Percentiles rank a stretch among this genome's conserved stretches.
Evolutionary conservation across 306 rosid genomes (phyloP).

Genomic region (Quercus mongolica): DNA sequence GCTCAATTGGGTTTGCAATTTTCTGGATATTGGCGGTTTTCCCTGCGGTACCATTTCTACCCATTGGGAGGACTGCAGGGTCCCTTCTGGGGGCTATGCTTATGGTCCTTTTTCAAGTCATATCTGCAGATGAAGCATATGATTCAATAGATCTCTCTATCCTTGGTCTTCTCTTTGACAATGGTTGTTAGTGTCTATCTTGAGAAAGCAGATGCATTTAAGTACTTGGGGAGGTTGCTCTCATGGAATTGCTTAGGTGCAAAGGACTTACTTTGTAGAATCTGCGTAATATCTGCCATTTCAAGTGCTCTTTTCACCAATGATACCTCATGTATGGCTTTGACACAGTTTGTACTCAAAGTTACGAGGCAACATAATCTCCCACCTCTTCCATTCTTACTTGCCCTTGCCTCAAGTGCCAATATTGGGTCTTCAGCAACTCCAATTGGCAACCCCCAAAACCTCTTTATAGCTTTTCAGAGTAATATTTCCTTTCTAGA

Average conservation of each 20-base stretch:
- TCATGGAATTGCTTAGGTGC: conserved; percentile 85
- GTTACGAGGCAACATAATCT: conserved; percentile 12
- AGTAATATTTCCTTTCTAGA: conserved; percentile 64
- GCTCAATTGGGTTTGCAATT: conserved; percentile 67
- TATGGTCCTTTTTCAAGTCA: conserved; percentile 64
- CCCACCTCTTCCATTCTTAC: conserved; percentile 90
- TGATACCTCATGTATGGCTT: too few species aligned
- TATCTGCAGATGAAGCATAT: conserved; percentile 76
- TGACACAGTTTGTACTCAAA: too few species aligned
- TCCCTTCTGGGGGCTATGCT: conserved; percentile 89
- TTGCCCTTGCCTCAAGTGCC: conserved; percentile 90
- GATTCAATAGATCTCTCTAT: conserved; percentile 77
- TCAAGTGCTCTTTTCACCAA: too few species aligned
- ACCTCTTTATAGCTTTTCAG: conserved; percentile 73
- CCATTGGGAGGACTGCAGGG: conserved; percentile 91
- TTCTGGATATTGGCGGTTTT: conserved; percentile 94
- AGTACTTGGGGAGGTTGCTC: conserved; percentile 73
- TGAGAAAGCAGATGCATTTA: conserved; percentile 90
- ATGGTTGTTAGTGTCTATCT: conserved; percentile 69
- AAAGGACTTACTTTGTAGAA: conserved; percentile 73
- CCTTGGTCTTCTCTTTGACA: conserved; percentile 56
- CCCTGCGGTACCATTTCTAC: conserved; percentile 86
- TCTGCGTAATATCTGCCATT: conserved; percentile 71
- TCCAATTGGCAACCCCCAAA: conserved; percentile 93
- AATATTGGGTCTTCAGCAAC: conserved; percentile 91